Percentiles rank a stretch among this genome's conserved stretches.
Conservation (phyloP, 495 filamentous ascomycete genomes). For the Penicillium bialowiezense region DNA sequence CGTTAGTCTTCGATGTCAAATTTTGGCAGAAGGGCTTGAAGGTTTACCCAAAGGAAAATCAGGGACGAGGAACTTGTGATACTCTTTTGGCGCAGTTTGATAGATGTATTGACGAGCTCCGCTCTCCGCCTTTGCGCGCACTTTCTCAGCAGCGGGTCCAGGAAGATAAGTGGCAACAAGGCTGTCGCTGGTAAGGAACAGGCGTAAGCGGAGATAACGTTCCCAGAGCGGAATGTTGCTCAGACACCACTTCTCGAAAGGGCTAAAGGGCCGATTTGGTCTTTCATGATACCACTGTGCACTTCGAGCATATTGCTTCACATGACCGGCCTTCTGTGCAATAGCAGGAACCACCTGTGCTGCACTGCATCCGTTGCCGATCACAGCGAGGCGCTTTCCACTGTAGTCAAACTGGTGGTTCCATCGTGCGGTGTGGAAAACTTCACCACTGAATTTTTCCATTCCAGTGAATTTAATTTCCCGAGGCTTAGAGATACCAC, state of each 20-base stretch:
- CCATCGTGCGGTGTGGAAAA: constrained; percentile 52
- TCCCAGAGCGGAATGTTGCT: constrained; percentile 35
- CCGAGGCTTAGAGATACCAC: constrained; percentile 44
- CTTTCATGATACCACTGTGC: constrained; percentile 50
- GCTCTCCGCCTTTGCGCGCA: constrained; percentile 18
- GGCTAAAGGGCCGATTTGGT: constrained; percentile 16
- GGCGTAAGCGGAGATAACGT: constrained; percentile 23
- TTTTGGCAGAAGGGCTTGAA: too few species aligned
- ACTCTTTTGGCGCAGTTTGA: constrained; percentile 48
- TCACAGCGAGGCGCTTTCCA: constrained; percentile 45
- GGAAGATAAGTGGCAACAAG: constrained; percentile 16
- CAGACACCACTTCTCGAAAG: constrained; percentile 31
- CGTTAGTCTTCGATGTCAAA: not conserved
- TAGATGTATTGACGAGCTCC: constrained; percentile 38
- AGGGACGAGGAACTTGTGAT: constrained; percentile 54
- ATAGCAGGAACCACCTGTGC: constrained; percentile 35
- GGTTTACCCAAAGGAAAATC: constrained; percentile 46
- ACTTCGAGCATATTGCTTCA: constrained; percentile 53
- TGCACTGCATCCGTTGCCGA: constrained; percentile 51
- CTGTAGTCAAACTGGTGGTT: constrained; percentile 27
- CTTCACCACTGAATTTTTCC: constrained; percentile 39
- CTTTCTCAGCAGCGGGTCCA: constrained; percentile 18
- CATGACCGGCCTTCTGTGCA: constrained; percentile 39
- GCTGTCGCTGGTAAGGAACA: constrained; percentile 30
- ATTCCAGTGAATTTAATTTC: constrained; percentile 35